These are phyloP conservation scores for Taiwanofungus camphoratus DNA, from an alignment of 1,284 basidiomycete genomes.

Conservation along the genomic window DNA sequence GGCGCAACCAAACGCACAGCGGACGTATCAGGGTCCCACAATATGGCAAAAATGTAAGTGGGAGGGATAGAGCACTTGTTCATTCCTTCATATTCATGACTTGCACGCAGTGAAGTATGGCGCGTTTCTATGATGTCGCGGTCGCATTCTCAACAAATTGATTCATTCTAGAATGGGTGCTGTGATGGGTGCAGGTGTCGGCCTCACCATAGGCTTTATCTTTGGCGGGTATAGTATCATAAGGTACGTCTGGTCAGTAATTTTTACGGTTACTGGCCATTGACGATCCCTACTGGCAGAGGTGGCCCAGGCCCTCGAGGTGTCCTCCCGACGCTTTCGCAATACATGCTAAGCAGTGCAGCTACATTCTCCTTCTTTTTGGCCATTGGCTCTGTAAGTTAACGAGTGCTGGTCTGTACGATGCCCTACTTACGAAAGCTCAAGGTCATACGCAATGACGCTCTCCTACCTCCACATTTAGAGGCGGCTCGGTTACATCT, in stretches of 20 bases:
- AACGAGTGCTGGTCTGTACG: neutral
- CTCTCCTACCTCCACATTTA: constrained; percentile 48
- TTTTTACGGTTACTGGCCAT: neutral
- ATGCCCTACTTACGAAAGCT: constrained; percentile 1
- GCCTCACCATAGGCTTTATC: constrained; percentile 93
- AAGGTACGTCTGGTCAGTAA: constrained; percentile 46
- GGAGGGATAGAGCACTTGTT: neutral
- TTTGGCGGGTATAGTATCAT: constrained; percentile 90
- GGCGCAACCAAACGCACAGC: constrained; percentile 40
- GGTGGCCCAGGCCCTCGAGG: constrained; percentile 86
- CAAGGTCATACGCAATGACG: constrained; percentile 74
- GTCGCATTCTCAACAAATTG: constrained; percentile 5
- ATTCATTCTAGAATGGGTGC: constrained; percentile 74
- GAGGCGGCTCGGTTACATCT: constrained; percentile 57
- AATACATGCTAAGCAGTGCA: constrained; percentile 91
- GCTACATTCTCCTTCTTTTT: constrained; percentile 86
- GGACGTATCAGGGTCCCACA: constrained; percentile 50
- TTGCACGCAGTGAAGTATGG: constrained; percentile 28
- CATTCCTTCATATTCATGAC: neutral
- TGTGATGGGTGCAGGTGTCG: constrained; percentile 88
- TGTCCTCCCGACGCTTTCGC: constrained; percentile 80
- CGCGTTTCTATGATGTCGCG: constrained; percentile 6
- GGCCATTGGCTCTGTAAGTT: constrained; percentile 71
- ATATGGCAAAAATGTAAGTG: constrained; percentile 72
- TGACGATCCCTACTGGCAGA: constrained; percentile 36